A percentile compares a stretch with the other conserved stretches of the same genome.
phyloP scores from a whole-genome alignment of 1,284 basidiomycete species.

The Polyporus tsugae region DNA sequence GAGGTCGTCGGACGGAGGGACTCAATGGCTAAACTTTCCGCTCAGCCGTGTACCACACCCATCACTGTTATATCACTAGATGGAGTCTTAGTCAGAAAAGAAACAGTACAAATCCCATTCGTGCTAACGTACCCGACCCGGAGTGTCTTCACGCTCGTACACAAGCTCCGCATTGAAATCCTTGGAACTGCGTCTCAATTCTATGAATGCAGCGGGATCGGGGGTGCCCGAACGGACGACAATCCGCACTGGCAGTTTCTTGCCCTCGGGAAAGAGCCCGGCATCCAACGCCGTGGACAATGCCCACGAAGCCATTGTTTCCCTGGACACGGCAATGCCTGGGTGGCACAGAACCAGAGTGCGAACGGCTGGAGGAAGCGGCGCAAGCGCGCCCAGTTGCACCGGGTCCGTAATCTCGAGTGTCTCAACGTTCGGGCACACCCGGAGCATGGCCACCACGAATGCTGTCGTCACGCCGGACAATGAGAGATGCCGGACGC shows the following conservation, averaged over 20 bases:
- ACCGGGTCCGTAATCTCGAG: slow-evolving; percentile 34
- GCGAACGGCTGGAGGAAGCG: slow-evolving; percentile 34
- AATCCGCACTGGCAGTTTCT: slow-evolving; percentile 14
- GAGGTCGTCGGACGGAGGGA: too few species aligned
- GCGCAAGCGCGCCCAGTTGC: slow-evolving; percentile 28
- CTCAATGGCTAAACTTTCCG: too few species aligned
- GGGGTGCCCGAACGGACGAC: slow-evolving; percentile 28
- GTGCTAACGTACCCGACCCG: not conserved
- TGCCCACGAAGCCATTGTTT: slow-evolving; percentile 29
- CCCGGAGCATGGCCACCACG: slow-evolving; percentile 38
- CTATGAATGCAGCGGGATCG: slow-evolving; percentile 24
- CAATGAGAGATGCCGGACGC: slow-evolving; percentile 37
- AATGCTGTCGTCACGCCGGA: slow-evolving; percentile 39
- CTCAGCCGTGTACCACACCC: too few species aligned
- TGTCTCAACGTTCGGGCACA: slow-evolving; percentile 37
- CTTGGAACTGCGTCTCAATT: slow-evolving; percentile 23
- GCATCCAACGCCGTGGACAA: slow-evolving; percentile 27
- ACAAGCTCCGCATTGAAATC: slow-evolving; percentile 22
- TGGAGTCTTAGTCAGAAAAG: too few species aligned
- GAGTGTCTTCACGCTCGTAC: slow-evolving; percentile 27
- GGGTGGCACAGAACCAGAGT: slow-evolving; percentile 34
- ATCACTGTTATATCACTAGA: too few species aligned
- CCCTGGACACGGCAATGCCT: slow-evolving; percentile 9
- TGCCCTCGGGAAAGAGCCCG: slow-evolving; percentile 19
- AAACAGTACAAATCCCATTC: too few species aligned